Evolutionary conservation across 441 rosid genomes (phyloP).

Genomic region (Viola pubescens): DNA sequence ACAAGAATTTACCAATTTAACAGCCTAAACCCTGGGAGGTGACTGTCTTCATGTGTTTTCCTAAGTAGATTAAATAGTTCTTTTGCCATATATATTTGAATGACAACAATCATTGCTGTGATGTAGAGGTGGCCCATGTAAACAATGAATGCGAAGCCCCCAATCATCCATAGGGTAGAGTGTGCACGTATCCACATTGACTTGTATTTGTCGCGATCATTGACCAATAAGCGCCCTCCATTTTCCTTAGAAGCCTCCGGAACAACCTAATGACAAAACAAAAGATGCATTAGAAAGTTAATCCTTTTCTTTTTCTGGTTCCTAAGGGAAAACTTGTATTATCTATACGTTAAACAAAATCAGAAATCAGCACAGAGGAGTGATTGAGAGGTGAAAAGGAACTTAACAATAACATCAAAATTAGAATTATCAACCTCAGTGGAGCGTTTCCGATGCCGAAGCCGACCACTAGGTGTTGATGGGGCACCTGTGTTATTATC

Average conservation of each 20-base stretch:
- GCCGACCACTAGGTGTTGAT: conserved; percentile 38
- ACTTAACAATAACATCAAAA: conserved; percentile 1
- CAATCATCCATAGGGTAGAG: conserved; percentile 91
- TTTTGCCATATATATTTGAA: conserved; percentile 82
- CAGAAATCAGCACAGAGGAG: too few species aligned
- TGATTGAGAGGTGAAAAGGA: too few species aligned
- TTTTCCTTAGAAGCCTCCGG: conserved; percentile 48
- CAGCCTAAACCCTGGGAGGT: conserved; percentile 85
- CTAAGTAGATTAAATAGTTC: conserved; percentile 79
- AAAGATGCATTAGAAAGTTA: background rate
- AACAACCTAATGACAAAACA: conserved; percentile 30
- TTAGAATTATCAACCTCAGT: conserved; percentile 43
- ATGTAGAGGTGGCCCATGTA: conserved; percentile 91
- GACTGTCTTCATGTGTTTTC: conserved; percentile 71
- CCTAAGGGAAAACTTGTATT: background rate
- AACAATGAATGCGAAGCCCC: conserved; percentile 61
- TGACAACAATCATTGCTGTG: conserved; percentile 86
- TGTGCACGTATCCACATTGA: conserved; percentile 63
- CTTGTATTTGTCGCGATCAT: conserved; percentile 65
- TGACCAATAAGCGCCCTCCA: conserved; percentile 57
- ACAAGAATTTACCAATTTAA: conserved; percentile 51
- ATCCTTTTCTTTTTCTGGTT: background rate
- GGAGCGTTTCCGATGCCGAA: conserved; percentile 59
- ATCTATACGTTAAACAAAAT: too few species aligned
- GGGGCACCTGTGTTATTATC: conserved; percentile 29